Base-by-base conservation (phyloP, 768 basidiomycete species). In the Leucocoprinus sp. region DNA sequence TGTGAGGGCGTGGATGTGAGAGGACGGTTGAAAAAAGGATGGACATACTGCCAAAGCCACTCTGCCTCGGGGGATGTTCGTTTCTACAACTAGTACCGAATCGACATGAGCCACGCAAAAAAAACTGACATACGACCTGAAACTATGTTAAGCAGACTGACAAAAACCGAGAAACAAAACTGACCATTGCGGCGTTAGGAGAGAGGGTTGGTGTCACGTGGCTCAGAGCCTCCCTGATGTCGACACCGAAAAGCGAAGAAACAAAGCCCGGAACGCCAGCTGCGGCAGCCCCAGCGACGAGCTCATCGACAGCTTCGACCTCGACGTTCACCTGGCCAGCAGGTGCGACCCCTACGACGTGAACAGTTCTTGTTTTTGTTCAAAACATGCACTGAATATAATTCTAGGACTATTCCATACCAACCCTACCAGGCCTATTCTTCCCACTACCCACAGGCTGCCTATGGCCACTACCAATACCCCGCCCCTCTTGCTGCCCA, bases 21-120 rank as follows among this genome's bases (percentile, higher is more conserved):
- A 31, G 44, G 28, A 31, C 35, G 15, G 9, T 9, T 28, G n/a
- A 14, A 11, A 21, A 11, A 31, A 12, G n/a, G 18, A 26, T 19
- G 39, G 27, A 72, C 76, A 52, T 50, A 82, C 80, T 74, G 37
- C 73, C 72, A 60, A 80, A 81, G 6, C 59, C 64, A 17, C 57
- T 54, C 48, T 57, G 57, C 37, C 31, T 59, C 24, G 51, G 55
- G 44, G 73, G 79, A 57, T 86, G 84, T 51, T 84, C 80, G 53
- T 83, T 78, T 52, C 75, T 71, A 58, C 85, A 88, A 27, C 60
- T 63, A 40, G 68, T 62, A 2, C 85, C 85, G 53, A 80, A 88
- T 54, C 67, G 75, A 64, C 85, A 87, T 27, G 64, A 54, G 5
- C 84, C 85, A 12, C 76, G 72, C 34, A 81, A 56, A 55, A 71